A percentile compares a stretch with the other conserved stretches of the same genome.
These are phyloP conservation scores for Plasmodium yoelii DNA, from an alignment of 169 alveolate genomes.

Conservation along the genomic window DNA sequence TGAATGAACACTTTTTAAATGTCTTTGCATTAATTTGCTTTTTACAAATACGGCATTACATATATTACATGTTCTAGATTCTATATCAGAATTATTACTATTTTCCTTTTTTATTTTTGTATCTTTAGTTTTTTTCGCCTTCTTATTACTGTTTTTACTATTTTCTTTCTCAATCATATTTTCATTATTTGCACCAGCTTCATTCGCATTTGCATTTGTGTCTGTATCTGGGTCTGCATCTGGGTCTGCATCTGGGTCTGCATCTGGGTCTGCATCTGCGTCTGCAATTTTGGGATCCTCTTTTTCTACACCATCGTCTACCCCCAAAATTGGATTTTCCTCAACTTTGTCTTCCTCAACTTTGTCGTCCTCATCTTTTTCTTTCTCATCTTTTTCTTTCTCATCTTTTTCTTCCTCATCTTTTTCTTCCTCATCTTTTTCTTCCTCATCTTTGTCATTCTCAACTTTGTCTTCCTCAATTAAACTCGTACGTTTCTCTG, in stretches of 20 bases:
- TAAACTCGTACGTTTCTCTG: not conserved
- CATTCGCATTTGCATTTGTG: too few species aligned
- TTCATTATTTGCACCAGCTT: not conserved
- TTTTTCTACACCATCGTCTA: not conserved
- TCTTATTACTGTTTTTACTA: not conserved
- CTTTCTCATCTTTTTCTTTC: too few species aligned
- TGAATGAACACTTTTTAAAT: slow-evolving; percentile 53
- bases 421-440: too few species aligned
- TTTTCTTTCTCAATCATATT: not conserved
- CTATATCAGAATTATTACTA: slow-evolving; percentile 1
- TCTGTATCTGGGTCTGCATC: too few species aligned
- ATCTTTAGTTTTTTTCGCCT: not conserved
- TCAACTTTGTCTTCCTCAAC: too few species aligned
- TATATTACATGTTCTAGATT: slow-evolving; percentile 45
- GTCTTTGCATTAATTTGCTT: slow-evolving; percentile 55
- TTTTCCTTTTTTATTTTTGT: not conserved
- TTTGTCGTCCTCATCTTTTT: not conserved
- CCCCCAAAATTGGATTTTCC: not conserved
- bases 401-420: not conserved
- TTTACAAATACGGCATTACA: slow-evolving; percentile 33
- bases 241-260: too few species aligned
- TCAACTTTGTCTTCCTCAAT: not conserved
- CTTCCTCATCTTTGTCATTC: too few species aligned
- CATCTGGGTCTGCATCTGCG: too few species aligned
- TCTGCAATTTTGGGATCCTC: not conserved